These are phyloP conservation scores for Eucalyptus fibrosa DNA, from an alignment of 345 rosid genomes.

Conservation along the genomic window DNA sequence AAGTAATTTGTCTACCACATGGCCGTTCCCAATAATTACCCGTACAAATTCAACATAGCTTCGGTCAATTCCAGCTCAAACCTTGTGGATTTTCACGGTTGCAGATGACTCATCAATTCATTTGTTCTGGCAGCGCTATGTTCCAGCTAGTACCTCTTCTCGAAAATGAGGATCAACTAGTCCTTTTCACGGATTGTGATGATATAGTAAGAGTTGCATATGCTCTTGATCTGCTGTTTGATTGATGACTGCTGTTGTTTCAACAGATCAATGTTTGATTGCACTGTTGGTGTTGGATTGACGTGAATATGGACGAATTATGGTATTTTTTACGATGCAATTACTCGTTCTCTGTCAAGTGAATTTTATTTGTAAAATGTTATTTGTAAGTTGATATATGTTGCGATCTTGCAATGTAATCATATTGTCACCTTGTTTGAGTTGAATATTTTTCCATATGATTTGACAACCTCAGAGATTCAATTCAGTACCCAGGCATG, in stretches of 20 bases:
- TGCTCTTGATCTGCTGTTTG: no score
- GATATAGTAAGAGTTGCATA: accelerated
- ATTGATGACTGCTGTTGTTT: background rate
- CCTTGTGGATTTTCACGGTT: background rate
- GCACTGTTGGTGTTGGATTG: background rate
- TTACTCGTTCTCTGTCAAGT: accelerated
- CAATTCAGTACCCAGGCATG: background rate
- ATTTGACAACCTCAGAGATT: background rate
- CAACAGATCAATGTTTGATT: background rate
- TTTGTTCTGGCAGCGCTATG: no score
- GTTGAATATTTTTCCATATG: background rate
- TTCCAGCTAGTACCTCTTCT: background rate
- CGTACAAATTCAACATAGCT: background rate
- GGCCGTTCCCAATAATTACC: background rate
- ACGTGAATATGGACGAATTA: background rate
- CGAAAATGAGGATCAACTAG: accelerated
- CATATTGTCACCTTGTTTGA: no score
- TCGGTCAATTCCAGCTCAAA: background rate
- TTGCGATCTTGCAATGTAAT: accelerated
- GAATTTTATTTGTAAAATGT: accelerated
- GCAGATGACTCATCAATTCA: background rate
- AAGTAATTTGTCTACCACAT: background rate
- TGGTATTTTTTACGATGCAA: no score
- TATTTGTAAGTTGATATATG: accelerated
- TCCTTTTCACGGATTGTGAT: background rate